phyloP scores from a whole-genome alignment of 306 rosid species.

The Vigna hirtella region DNA sequence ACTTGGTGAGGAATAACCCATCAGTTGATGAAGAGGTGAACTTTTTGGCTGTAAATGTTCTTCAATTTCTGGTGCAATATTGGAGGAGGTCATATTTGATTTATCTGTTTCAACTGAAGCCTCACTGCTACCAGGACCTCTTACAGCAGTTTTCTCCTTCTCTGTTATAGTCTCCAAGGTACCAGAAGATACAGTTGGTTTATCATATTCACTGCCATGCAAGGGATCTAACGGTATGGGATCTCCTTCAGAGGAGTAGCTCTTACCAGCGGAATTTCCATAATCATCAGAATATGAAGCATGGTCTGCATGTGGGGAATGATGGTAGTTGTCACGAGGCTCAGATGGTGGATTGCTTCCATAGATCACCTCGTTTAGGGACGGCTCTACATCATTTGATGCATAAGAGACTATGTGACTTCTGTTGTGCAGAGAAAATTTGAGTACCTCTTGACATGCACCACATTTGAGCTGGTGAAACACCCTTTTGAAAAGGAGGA shows the following conservation, averaged over 20 bases:
- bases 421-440: constrained; percentile 67
- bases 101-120: constrained; percentile 40
- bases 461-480: constrained; percentile 77
- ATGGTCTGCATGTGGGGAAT: constrained; percentile 45
- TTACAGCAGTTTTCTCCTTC: constrained; percentile 48
- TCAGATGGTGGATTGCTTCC: constrained; percentile 44
- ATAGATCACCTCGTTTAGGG: constrained; percentile 43
- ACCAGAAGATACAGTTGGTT: constrained; percentile 39
- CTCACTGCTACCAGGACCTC: constrained; percentile 44
- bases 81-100: constrained; percentile 47
- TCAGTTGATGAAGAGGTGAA: constrained; percentile 86
- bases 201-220: constrained; percentile 26
- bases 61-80: constrained; percentile 51
- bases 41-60: constrained; percentile 42
- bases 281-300: constrained; percentile 74
- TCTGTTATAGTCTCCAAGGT: constrained; percentile 43
- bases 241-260: constrained; percentile 68
- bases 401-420: constrained; percentile 64
- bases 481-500: constrained; percentile 75
- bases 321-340: constrained; percentile 38
- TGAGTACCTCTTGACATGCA: constrained; percentile 78
- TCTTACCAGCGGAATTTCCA: constrained; percentile 55
- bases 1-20: constrained; percentile 93
- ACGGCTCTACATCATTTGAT: constrained; percentile 36
- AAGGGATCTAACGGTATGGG: constrained; percentile 37